Base-by-base conservation (phyloP, 352 stramenopile species). In the Phytophthora tubulina region DNA sequence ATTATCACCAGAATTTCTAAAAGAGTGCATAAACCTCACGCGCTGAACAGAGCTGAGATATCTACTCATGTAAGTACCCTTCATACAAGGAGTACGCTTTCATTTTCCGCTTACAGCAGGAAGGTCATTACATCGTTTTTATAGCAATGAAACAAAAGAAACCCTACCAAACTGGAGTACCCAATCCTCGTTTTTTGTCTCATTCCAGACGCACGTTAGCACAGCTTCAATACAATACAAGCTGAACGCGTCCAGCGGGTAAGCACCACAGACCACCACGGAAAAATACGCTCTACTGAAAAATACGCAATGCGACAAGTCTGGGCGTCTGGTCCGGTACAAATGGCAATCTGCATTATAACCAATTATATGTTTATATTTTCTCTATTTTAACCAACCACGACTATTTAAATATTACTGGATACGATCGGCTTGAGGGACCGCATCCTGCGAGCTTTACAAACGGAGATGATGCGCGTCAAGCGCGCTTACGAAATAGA, bases 401-500 rank as follows among this genome's bases (percentile, higher is more conserved):
- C 11, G 13, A 33, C 21, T 17, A 33, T 49, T 6, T n/a, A 49
- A 31, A 49, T 31, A 11, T 49, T 30, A 10, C 14, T 49, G 8
- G 42, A 49, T 15, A 49, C 21, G 14, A 1, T 31, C 42, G 30
- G 17, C 42, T 11, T n/a, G 39, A n/a, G 0, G 39, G 1, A 45
- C n/a, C n/a, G 10, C 15, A n/a, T n/a, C 2, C 14, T n/a, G 3
- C 15, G 4, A 27, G 17, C 17, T 49, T 41, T 55, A 14, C 27
- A 27, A 55, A 39, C 2, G 5, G 11, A 13, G 13, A 14, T 3
- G 7, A 52, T 42, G 49, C 31, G 49, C 5, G 13, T 42, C 49
- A 44, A 54, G 31, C 50, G 36, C 58, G 58, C 58, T 1, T 66
- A 50, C 35, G 57, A 57, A 21, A 66, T 57, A 15, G 35, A 66